A percentile compares a stretch with the other conserved stretches of the same genome.
These are phyloP conservation scores for Fusarium sp. DNA, from an alignment of 2,329 filamentous ascomycete genomes.

Conservation along the genomic window DNA sequence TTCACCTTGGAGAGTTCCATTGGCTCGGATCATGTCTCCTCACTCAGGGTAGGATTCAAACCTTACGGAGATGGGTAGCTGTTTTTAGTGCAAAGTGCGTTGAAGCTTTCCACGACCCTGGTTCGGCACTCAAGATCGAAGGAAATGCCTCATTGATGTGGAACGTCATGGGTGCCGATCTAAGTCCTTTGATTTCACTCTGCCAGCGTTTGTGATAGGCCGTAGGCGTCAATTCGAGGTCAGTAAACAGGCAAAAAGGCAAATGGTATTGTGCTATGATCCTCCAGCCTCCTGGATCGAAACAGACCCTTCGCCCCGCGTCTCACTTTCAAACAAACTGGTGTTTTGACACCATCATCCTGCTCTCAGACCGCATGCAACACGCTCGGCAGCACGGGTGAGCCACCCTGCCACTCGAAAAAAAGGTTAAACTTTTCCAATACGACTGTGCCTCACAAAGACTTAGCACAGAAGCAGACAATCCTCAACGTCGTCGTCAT, in stretches of 20 bases:
- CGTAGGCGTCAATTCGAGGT: not conserved
- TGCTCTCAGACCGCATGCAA: conserved; percentile 14
- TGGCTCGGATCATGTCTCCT: conserved; percentile 10
- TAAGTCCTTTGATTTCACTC: conserved; percentile 35
- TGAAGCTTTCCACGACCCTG: conserved; percentile 23
- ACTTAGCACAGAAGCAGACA: not conserved
- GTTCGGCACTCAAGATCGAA: conserved; percentile 21
- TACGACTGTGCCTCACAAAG: conserved; percentile 4
- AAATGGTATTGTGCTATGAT: not conserved
- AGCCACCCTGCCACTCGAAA: conserved; percentile 17
- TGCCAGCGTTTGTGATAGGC: not conserved
- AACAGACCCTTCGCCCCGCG: conserved; percentile 21
- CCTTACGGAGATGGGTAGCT: conserved; percentile 10
- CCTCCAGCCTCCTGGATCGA: conserved; percentile 13
- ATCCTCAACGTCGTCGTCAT: not conserved
- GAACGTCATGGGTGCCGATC: conserved; percentile 30
- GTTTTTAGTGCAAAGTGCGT: conserved; percentile 15
- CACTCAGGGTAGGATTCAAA: conserved; percentile 16
- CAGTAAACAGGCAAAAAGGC: not conserved
- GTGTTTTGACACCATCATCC: conserved; percentile 20
- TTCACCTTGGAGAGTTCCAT: conserved; percentile 1
- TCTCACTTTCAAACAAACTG: conserved; percentile 32
- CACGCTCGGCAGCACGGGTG: not conserved
- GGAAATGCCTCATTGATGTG: conserved; percentile 34
- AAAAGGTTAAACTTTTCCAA: conserved; percentile 5